Base-by-base conservation (phyloP, 2,329 filamentous ascomycete species). In the Colletotrichum sansevieriae region DNA sequence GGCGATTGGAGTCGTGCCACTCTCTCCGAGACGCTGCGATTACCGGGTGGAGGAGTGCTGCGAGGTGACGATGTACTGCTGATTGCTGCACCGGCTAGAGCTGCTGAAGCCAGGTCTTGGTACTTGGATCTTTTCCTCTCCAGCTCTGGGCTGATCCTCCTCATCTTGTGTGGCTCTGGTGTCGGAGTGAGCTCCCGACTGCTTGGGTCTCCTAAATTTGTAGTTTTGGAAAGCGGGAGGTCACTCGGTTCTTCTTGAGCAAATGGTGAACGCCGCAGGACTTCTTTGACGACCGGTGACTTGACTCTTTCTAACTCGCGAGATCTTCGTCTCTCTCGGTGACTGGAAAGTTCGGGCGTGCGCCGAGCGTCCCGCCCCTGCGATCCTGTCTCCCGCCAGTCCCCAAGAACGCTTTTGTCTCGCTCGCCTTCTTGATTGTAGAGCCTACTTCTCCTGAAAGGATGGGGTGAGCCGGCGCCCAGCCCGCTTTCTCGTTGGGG, bases 381-480 rank as follows among this genome's bases (percentile, higher is more conserved):
- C n/a, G 74, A 63, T 47, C 71, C 72, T 52, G 57, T 72, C 41
- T 83, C 83, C n/a, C 75, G 71, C 79, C 78, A 81, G 46, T 87
- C 85, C 22, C 82, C 83, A 49, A 88, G 78, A 72, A 89, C 83
- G 29, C 85, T 87, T 75, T 88, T 90, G 73, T 90, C 87, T 49
- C 85, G 82, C 56, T 81, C 78, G 10, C 47, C 74, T 35, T 81
- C 29, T 29, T 29, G 77, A 20, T 80, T 76, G 12, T 77, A 76
- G 13, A 76, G 71, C 1, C 74, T 65, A 58, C 76, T 75, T 71
- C 77, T 82, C 63, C 75, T 77, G 59, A 78, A 77, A 44, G 79
- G 76, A 47, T 78, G 78, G 13, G 85, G 81, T 2, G 85, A 84
- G 52, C 81, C 83, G 5, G 81, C 76, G 25, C 79, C 78, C 70